These are phyloP conservation scores for Stellera chamaejasme DNA, from an alignment of 345 rosid genomes.

Conservation along the genomic window DNA sequence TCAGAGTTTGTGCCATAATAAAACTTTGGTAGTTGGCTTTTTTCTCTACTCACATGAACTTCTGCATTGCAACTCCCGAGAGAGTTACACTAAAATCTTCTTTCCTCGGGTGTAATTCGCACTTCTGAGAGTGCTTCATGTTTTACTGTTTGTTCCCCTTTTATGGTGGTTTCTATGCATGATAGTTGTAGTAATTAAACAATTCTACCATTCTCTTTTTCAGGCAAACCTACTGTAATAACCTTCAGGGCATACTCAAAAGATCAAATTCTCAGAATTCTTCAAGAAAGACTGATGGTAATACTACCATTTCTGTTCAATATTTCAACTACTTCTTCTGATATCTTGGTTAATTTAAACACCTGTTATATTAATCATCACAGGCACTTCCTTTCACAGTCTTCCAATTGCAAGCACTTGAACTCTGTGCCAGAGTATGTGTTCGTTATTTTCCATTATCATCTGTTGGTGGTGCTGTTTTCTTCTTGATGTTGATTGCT, in stretches of 20 bases:
- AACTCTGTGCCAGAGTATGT: slow-evolving; percentile 94
- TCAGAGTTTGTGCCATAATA: too few species aligned
- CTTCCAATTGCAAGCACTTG: slow-evolving; percentile 78
- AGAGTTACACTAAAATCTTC: too few species aligned
- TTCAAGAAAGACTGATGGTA: slow-evolving; percentile 83
- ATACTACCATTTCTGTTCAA: slow-evolving; percentile 8
- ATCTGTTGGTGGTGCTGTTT: slow-evolving; percentile 2
- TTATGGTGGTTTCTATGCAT: not conserved
- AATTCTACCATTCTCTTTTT: slow-evolving; percentile 6
- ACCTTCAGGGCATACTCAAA: slow-evolving; percentile 75
- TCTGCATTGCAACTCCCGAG: too few species aligned
- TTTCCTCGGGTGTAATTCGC: too few species aligned
- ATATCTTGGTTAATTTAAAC: not conserved
- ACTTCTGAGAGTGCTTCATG: not conserved
- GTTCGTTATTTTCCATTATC: not conserved
- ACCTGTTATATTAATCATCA: slow-evolving; percentile 5
- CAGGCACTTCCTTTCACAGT: slow-evolving; percentile 57
- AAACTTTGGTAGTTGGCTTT: too few species aligned
- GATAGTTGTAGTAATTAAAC: slow-evolving; percentile 8
- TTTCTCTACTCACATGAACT: too few species aligned
- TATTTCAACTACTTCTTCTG: not conserved
- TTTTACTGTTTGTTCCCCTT: not conserved
- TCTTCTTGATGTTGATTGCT: slow-evolving; percentile 7
- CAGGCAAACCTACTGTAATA: slow-evolving; percentile 79
- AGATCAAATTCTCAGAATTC: slow-evolving; percentile 66